These are phyloP conservation scores for Aspergillus caelatus DNA, from an alignment of 2,329 filamentous ascomycete species.

Conservation along the genomic window DNA sequence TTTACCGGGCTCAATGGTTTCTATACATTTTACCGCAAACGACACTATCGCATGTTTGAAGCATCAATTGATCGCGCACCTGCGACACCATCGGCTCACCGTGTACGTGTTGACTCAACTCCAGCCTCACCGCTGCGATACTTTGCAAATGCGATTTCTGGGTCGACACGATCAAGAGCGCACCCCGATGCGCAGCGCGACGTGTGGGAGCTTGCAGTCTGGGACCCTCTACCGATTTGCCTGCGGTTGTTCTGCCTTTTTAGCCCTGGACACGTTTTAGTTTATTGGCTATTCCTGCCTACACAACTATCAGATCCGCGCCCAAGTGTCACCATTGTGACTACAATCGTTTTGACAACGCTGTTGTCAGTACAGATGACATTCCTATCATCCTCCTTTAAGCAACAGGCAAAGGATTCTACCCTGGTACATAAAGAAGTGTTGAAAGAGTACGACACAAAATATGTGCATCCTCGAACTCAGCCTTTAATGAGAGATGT, in stretches of 20 bases:
- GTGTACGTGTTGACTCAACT: slow-evolving; percentile 85
- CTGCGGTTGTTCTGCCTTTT: slow-evolving; percentile 85
- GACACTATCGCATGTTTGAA: slow-evolving; percentile 90
- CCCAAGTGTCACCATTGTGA: slow-evolving; percentile 84
- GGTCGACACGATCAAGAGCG: slow-evolving; percentile 77
- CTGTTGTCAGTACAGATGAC: slow-evolving; percentile 78
- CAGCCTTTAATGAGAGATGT: slow-evolving; percentile 78
- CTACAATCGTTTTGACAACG: slow-evolving; percentile 73
- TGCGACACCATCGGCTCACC: slow-evolving; percentile 80
- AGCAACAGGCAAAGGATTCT: slow-evolving; percentile 82
- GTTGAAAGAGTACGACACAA: slow-evolving; percentile 91
- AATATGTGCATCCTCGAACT: slow-evolving; percentile 89
- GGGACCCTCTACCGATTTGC: slow-evolving; percentile 87
- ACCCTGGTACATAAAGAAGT: slow-evolving; percentile 87
- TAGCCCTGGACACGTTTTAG: slow-evolving; percentile 87
- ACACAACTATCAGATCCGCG: slow-evolving; percentile 72
- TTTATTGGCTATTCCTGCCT: slow-evolving; percentile 88
- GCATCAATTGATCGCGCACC: slow-evolving; percentile 75
- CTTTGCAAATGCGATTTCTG: slow-evolving; percentile 68
- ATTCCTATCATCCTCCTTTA: slow-evolving; percentile 72
- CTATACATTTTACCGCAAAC: slow-evolving; percentile 78
- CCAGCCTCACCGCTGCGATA: slow-evolving; percentile 81
- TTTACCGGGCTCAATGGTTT: slow-evolving; percentile 75
- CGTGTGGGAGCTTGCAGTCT: slow-evolving; percentile 92
- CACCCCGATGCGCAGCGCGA: slow-evolving; percentile 76